Percentiles rank a stretch among this genome's conserved stretches.
Evolutionary conservation across 164 flowering plant genomes (phyloP).

Genomic region (Vitis rotundifolia): DNA sequence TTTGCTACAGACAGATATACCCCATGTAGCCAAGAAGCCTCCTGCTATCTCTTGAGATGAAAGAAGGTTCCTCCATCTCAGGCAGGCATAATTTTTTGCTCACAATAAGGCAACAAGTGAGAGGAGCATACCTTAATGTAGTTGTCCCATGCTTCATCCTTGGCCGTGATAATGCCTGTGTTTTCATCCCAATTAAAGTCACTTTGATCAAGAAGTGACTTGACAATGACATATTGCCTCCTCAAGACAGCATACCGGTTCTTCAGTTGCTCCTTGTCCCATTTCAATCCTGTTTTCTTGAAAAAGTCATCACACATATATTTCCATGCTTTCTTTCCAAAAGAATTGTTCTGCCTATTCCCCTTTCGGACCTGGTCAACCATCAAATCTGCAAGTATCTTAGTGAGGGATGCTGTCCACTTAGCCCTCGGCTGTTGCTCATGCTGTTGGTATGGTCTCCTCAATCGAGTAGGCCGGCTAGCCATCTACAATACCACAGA

Average conservation of each 20-base stretch:
- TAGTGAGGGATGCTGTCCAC: slow-evolving; percentile 52
- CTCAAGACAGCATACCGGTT: slow-evolving; percentile 40
- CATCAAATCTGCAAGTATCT: slow-evolving; percentile 48
- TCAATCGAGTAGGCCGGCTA: slow-evolving; percentile 28
- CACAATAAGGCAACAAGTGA: neutral
- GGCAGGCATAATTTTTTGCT: neutral
- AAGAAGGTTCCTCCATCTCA: slow-evolving; percentile 5
- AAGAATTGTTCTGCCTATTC: slow-evolving; percentile 41
- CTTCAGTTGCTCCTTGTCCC: slow-evolving; percentile 65
- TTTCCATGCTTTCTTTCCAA: slow-evolving; percentile 54
- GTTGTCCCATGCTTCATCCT: slow-evolving; percentile 47
- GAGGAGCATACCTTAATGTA: slow-evolving; percentile 37
- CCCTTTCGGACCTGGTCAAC: slow-evolving; percentile 51
- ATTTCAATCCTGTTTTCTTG: slow-evolving; percentile 45
- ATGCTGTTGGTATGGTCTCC: slow-evolving; percentile 26
- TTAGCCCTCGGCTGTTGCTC: slow-evolving; percentile 53
- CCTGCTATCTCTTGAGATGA: neutral
- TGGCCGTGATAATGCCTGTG: slow-evolving; percentile 31
- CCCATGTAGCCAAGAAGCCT: too few species aligned
- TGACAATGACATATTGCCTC: slow-evolving; percentile 38
- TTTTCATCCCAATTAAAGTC: slow-evolving; percentile 56
- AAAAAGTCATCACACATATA: slow-evolving; percentile 43
- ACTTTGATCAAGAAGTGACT: slow-evolving; percentile 33
- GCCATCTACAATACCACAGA: slow-evolving; percentile 30
- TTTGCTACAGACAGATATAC: neutral